Conservation (phyloP, 2,329 filamentous ascomycete genomes). For the Xylaria sp. region DNA sequence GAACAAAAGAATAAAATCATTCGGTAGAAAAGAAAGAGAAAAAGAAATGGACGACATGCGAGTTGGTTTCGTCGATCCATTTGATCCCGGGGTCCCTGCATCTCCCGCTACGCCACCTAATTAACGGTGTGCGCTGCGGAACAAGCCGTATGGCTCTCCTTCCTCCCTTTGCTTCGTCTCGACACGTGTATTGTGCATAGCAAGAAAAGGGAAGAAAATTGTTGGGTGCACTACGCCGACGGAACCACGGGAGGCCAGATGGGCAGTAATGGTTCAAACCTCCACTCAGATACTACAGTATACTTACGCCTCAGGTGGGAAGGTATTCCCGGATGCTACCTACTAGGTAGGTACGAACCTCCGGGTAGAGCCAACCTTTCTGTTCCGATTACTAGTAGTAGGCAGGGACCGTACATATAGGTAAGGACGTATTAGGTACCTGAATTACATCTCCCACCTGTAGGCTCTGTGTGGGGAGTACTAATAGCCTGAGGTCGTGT, state of each 20-base stretch:
- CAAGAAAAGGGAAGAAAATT: background rate
- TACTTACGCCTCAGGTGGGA: background rate
- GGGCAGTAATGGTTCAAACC: background rate
- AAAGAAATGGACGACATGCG: no score
- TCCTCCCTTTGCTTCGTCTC: background rate
- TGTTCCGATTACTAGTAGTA: slow-evolving; percentile 4
- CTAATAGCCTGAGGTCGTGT: background rate
- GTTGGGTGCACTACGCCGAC: background rate
- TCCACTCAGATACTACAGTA: background rate
- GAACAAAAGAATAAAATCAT: background rate
- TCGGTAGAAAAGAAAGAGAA: background rate
- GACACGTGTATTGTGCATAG: background rate
- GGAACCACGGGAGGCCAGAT: background rate
- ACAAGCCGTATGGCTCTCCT: background rate
- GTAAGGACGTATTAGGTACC: no score
- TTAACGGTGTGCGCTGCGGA: background rate
- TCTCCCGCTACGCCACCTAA: background rate
- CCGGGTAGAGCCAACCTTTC: background rate
- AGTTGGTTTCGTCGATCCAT: background rate
- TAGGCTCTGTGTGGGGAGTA: background rate
- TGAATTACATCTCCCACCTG: background rate
- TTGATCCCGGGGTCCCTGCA: slow-evolving; percentile 9
- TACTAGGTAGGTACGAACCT: background rate
- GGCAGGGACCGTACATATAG: no score
- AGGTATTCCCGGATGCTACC: slow-evolving; percentile 10